phyloP scores from a whole-genome alignment of 352 stramenopile genomes.

The Pythium periplocum region DNA sequence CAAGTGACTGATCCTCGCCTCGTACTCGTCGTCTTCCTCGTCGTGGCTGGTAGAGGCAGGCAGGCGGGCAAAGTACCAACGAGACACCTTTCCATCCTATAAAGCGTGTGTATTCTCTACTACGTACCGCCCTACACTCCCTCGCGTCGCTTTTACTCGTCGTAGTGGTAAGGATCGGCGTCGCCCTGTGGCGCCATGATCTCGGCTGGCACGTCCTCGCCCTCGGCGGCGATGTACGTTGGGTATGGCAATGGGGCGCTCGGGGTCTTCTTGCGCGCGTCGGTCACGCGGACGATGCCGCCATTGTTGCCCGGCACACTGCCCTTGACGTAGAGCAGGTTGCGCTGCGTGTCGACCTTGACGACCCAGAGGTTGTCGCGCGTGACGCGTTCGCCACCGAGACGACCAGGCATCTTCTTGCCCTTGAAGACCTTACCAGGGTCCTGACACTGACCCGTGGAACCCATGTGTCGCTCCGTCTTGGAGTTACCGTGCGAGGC shows the following conservation, averaged over 20 bases:
- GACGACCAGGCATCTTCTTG: constrained; percentile 99
- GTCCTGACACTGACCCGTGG: constrained; percentile 97
- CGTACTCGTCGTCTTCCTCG: not conserved
- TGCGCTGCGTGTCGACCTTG: constrained; percentile 90
- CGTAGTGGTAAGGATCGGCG: constrained; percentile 82
- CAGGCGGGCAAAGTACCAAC: not conserved
- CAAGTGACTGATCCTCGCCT: not conserved
- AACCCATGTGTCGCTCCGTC: constrained; percentile 95
- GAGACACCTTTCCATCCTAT: not conserved
- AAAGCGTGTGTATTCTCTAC: constrained; percentile 3
- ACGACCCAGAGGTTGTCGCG: constrained; percentile 94
- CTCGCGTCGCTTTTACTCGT: constrained; percentile 28
- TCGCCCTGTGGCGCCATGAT: constrained; percentile 75
- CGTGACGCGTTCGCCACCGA: constrained; percentile 93
- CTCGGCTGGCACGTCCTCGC: constrained; percentile 48
- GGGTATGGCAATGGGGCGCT: constrained; percentile 65
- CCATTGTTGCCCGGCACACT: constrained; percentile 89
- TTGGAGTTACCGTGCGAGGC: constrained; percentile 98
- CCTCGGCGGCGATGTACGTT: constrained; percentile 57
- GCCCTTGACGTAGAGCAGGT: constrained; percentile 93
- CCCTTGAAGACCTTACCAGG: constrained; percentile 98
- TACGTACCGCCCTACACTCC: not conserved
- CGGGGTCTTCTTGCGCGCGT: constrained; percentile 83
- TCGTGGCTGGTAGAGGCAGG: not conserved
- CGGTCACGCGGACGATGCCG: constrained; percentile 79